Evolutionary conservation across 2,329 filamentous ascomycete genomes (phyloP), one percentile per base, ranked within the genome.

Genomic region (Dothistroma pini): DNA sequence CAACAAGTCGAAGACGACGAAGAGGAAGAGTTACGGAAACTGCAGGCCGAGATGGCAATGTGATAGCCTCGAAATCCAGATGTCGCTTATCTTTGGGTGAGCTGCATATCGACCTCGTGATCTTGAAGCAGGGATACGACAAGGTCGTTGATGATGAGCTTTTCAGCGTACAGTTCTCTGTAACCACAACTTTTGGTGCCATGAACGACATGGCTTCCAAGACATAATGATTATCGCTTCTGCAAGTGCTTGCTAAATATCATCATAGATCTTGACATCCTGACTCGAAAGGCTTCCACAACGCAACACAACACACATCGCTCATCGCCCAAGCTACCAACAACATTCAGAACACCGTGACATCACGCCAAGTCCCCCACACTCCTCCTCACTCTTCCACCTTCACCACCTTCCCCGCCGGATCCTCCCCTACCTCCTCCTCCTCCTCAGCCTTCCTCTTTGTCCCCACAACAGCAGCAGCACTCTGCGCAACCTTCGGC

Each of bases 31-130:
- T 81, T 97, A 73, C 86, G 89, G 77, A 97, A 95, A 79, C 78
- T 99, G 69, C 92, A 96, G 75, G 93, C 91, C 38, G 93, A 97
- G 78, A 97, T 97, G 93, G 93, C 93, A 67, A 96, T 97, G 89
- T 96, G 77, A 74, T 54, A 53, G 35, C 32, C 44, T 22, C 29
- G 54, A 38, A 48, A 44, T 44, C 41, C 32, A 3, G 50, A 47
- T 21, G 50, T 35, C 58, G 58, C 56, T 63, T 56, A 52, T 63
- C 31, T 58, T 57, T 50, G 58, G 56, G 56, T 61, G 60, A 58
- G 49, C 54, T 60, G 47, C 57, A 38, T 56, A 44, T 35, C 31
- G 57, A 41, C 57, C 48, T 60, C 54, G 55, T 52, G 29, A 44
- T 38, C 51, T 21, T n/a, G 44, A 54, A 56, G 54, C 34, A 31